phyloP scores from a whole-genome alignment of 2,329 filamentous ascomycete genomes.

The Lachnellula hyalina region DNA sequence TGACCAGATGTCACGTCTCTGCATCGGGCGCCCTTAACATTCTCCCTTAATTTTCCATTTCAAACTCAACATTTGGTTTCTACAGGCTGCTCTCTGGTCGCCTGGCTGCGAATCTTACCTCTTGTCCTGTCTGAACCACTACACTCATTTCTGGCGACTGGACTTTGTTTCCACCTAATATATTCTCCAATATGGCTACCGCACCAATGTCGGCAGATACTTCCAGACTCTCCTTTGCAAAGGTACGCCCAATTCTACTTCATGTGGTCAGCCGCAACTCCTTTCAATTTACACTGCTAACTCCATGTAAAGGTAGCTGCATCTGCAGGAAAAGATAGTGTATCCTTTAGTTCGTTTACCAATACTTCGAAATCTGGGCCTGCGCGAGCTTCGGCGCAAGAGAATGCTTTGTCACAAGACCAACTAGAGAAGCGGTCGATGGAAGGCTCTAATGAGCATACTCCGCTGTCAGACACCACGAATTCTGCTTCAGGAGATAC shows the following conservation, averaged over 20 bases:
- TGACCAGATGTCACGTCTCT: conserved; percentile 33
- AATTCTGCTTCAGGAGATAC: conserved; percentile 1
- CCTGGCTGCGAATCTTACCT: conserved; percentile 28
- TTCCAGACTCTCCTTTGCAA: conserved; percentile 68
- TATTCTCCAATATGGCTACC: conserved; percentile 39
- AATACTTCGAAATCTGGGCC: conserved; percentile 28
- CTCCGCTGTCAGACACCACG: conserved; percentile 4
- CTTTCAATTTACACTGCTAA: conserved; percentile 13
- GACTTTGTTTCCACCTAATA: conserved; percentile 12
- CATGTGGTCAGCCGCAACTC: background rate
- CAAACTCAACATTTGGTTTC: conserved; percentile 13
- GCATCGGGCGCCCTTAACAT: conserved; percentile 32
- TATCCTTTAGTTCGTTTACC: conserved; percentile 29
- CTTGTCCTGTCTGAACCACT: conserved; percentile 27
- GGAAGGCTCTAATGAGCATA: conserved; percentile 7
- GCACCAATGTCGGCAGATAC: conserved; percentile 42
- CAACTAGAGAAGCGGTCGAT: conserved; percentile 4
- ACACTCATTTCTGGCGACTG: conserved; percentile 27
- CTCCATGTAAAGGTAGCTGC: conserved; percentile 41
- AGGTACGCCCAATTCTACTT: conserved; percentile 44
- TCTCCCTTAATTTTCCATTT: conserved; percentile 31
- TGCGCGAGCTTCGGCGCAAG: conserved; percentile 26
- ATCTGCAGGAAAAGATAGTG: conserved; percentile 38
- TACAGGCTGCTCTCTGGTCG: conserved; percentile 18
- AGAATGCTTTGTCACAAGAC: conserved; percentile 17